Conservation (phyloP, 192 early-diverging fungal species). For the Coemansia nantahalensis region DNA sequence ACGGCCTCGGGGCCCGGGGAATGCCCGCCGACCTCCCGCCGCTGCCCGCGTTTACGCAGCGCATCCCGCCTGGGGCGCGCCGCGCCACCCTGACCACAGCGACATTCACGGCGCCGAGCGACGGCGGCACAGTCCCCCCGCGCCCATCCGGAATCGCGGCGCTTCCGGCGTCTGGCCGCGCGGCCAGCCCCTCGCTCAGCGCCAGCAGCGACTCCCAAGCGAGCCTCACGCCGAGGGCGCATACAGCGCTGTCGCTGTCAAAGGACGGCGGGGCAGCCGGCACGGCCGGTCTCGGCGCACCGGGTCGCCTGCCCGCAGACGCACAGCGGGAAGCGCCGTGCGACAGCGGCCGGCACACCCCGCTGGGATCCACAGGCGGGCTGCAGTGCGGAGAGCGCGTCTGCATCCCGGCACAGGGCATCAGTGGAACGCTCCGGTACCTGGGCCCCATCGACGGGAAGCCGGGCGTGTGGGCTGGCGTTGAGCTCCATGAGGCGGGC, state of each 20-base stretch:
- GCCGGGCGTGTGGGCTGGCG: conserved; percentile 75
- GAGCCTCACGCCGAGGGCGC: neutral
- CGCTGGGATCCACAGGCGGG: conserved; percentile 10
- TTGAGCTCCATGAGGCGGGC: conserved; percentile 69
- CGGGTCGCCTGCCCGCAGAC: neutral
- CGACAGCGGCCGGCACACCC: neutral
- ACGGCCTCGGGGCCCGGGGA: conserved; percentile 14
- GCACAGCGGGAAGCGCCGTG: no score
- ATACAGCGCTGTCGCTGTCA: neutral
- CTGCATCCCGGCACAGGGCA: conserved; percentile 56
- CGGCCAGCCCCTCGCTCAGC: conserved; percentile 30
- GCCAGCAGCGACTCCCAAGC: conserved; percentile 8
- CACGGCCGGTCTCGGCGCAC: conserved; percentile 1
- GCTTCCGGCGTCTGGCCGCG: conserved; percentile 8
- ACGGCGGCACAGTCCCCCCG: conserved; percentile 5
- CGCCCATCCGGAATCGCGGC: conserved; percentile 40
- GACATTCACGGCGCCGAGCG: conserved; percentile 28
- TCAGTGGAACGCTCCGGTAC: conserved; percentile 66
- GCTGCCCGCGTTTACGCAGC: conserved; percentile 35
- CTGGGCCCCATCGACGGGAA: conserved; percentile 74
- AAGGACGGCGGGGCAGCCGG: neutral
- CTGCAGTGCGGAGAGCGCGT: conserved; percentile 59
- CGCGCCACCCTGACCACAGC: conserved; percentile 35
- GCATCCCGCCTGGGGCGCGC: conserved; percentile 17
- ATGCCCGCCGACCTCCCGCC: conserved; percentile 25